Evolutionary conservation across 2,329 filamentous ascomycete species (phyloP).

Genomic region (Monosporascus sp.): DNA sequence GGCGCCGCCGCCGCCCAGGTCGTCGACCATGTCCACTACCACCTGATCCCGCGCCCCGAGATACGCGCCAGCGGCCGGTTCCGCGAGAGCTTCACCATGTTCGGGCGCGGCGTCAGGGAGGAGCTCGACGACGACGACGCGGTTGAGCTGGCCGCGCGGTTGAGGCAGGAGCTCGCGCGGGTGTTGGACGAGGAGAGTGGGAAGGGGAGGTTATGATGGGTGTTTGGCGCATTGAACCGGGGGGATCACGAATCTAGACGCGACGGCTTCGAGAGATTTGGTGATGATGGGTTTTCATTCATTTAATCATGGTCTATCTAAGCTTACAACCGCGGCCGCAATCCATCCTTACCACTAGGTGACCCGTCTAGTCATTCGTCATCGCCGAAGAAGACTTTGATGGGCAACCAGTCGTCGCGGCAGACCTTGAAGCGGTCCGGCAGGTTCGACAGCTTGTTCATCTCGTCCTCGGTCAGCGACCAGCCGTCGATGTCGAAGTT

Average conservation of each 20-base stretch:
- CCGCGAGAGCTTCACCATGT: conserved; percentile 74
- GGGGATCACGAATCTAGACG: too few species aligned
- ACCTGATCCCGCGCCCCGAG: conserved; percentile 82
- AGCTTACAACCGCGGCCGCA: background rate
- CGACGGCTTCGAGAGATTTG: too few species aligned
- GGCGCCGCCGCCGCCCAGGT: conserved; percentile 85
- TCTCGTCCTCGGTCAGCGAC: conserved; percentile 66
- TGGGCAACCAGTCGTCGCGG: conserved; percentile 65
- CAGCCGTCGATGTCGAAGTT: conserved; percentile 75
- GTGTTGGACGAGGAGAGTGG: conserved; percentile 39
- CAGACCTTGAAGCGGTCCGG: conserved; percentile 80
- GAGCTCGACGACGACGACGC: conserved; percentile 76
- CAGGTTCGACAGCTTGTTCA: conserved; percentile 61
- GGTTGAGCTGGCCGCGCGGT: conserved; percentile 48
- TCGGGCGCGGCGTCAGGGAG: conserved; percentile 65
- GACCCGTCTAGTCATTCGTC: conserved; percentile 55
- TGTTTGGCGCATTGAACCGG: background rate
- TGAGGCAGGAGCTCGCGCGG: conserved; percentile 45
- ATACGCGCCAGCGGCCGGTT: conserved; percentile 47
- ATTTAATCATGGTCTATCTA: conserved; percentile 11
- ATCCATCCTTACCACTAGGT: background rate
- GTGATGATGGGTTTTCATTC: background rate
- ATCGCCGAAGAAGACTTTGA: conserved; percentile 79
- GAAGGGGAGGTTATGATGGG: conserved; percentile 23
- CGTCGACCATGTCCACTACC: conserved; percentile 90